Conservation (phyloP, 208 protist genomes). For the Strigomonas culicis region DNA sequence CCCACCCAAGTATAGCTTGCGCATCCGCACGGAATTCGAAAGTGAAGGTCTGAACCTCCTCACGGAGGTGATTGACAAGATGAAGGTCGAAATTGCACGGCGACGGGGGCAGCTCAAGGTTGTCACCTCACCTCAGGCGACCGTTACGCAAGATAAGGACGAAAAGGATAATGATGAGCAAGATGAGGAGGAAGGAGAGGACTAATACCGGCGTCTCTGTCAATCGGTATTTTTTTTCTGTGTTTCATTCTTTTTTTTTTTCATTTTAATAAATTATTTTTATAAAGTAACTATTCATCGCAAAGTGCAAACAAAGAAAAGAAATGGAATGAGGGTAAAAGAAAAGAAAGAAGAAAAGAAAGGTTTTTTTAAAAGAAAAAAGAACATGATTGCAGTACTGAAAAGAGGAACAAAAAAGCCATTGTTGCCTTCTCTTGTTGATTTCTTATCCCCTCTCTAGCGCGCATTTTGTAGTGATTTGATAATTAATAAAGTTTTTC, state of each 20-base stretch:
- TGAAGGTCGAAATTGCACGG: constrained; percentile 88
- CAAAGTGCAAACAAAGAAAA: neutral
- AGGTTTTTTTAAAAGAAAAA: constrained; percentile 1
- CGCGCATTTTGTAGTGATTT: neutral
- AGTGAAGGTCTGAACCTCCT: constrained; percentile 91
- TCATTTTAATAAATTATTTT: constrained; percentile 1
- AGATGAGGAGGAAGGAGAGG: constrained; percentile 74
- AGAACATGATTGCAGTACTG: neutral
- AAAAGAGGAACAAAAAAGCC: too few relatives aligned
- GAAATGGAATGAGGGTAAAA: neutral
- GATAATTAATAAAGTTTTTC: neutral
- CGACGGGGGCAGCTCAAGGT: constrained; percentile 70
- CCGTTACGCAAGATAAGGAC: constrained; percentile 43
- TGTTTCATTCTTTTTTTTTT: constrained; percentile 8
- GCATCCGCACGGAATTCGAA: constrained; percentile 90
- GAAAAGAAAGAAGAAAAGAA: neutral
- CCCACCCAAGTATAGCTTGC: constrained; percentile 95
- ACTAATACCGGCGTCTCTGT: constrained; percentile 23
- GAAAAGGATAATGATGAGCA: constrained; percentile 59
- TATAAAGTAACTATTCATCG: neutral
- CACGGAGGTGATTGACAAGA: constrained; percentile 83
- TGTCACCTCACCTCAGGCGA: constrained; percentile 71
- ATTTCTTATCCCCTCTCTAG: neutral
- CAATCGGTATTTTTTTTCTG: constrained; percentile 13
- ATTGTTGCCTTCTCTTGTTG: too few relatives aligned